Percentiles rank a stretch among this genome's conserved stretches.
These are phyloP conservation scores for Candida chilensis DNA, from an alignment of 805 yeast species.

Conservation along the genomic window DNA sequence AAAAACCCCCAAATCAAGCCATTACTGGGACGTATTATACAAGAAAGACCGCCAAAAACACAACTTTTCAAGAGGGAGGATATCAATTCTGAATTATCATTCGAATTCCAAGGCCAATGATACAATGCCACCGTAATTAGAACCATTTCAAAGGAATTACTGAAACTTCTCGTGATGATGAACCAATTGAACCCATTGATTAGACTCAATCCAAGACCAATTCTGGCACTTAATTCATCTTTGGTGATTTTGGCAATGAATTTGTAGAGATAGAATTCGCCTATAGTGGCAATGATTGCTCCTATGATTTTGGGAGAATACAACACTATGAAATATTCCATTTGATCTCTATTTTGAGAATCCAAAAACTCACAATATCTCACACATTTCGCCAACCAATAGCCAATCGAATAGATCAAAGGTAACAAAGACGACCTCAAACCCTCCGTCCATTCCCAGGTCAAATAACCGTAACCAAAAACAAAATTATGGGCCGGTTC, in stretches of 20 bases:
- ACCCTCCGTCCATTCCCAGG: slow-evolving; percentile 91
- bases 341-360: slow-evolving; percentile 11
- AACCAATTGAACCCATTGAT: slow-evolving; percentile 77
- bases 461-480: slow-evolving; percentile 71
- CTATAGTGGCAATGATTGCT: slow-evolving; percentile 60
- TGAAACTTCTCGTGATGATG: slow-evolving; percentile 72
- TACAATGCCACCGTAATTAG: slow-evolving; percentile 58
- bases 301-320: slow-evolving; percentile 59
- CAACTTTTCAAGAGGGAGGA: too few relatives aligned
- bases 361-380: slow-evolving; percentile 17
- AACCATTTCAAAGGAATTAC: slow-evolving; percentile 73
- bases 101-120: slow-evolving; percentile 59
- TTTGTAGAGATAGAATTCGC: slow-evolving; percentile 52
- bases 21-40: slow-evolving; percentile 81
- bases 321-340: slow-evolving; percentile 29
- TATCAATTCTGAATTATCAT: slow-evolving; percentile 11
- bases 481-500: slow-evolving; percentile 82
- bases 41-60: slow-evolving; percentile 46
- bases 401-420: slow-evolving; percentile 45
- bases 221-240: slow-evolving; percentile 21
- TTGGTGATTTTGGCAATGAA: slow-evolving; percentile 30
- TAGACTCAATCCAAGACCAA: slow-evolving; percentile 41
- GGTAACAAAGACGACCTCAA: slow-evolving; percentile 81
- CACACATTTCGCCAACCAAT: slow-evolving; percentile 5
- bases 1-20: slow-evolving; percentile 64